These are phyloP conservation scores for Kazachstania africana DNA, from an alignment of 805 yeast genomes.

Conservation along the genomic window DNA sequence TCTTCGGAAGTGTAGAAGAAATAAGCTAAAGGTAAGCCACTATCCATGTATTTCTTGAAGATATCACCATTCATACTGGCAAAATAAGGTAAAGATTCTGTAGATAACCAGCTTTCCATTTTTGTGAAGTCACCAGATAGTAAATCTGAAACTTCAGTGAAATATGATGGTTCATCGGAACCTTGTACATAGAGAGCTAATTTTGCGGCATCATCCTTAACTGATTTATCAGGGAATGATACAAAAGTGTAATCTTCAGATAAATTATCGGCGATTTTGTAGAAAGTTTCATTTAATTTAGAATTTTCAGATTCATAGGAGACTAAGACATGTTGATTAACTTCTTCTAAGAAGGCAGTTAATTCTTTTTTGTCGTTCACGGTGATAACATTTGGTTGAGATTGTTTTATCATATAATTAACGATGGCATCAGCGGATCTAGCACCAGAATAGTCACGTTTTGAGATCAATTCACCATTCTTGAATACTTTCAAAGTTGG, in stretches of 20 bases:
- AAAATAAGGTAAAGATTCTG: slow-evolving; percentile 20
- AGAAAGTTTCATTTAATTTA: slow-evolving; percentile 51
- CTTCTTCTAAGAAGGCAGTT: slow-evolving; percentile 30
- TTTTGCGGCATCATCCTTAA: slow-evolving; percentile 26
- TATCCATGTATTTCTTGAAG: slow-evolving; percentile 60
- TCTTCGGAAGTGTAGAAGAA: slow-evolving; percentile 68
- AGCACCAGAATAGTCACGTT: slow-evolving; percentile 68
- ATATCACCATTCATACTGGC: slow-evolving; percentile 71
- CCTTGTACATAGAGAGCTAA: slow-evolving; percentile 23
- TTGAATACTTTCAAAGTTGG: slow-evolving; percentile 76
- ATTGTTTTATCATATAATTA: slow-evolving; percentile 66
- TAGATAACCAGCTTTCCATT: slow-evolving; percentile 32
- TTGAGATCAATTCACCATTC: slow-evolving; percentile 30
- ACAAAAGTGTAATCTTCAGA: slow-evolving; percentile 59
- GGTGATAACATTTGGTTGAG: slow-evolving; percentile 62
- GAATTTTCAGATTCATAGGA: slow-evolving; percentile 34
- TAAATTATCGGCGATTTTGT: slow-evolving; percentile 45
- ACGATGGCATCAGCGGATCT: slow-evolving; percentile 73
- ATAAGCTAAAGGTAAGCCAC: slow-evolving; percentile 75
- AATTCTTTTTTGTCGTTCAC: slow-evolving; percentile 39
- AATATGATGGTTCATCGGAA: slow-evolving; percentile 23
- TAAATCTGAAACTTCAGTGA: slow-evolving; percentile 17
- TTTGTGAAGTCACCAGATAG: slow-evolving; percentile 30
- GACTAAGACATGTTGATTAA: slow-evolving; percentile 43
- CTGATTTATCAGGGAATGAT: slow-evolving; percentile 25